A percentile compares a stretch with the other conserved stretches of the same genome.
These are phyloP conservation scores for Mucor irregularis DNA, from an alignment of 371 early-diverging fungal species.

Conservation along the genomic window DNA sequence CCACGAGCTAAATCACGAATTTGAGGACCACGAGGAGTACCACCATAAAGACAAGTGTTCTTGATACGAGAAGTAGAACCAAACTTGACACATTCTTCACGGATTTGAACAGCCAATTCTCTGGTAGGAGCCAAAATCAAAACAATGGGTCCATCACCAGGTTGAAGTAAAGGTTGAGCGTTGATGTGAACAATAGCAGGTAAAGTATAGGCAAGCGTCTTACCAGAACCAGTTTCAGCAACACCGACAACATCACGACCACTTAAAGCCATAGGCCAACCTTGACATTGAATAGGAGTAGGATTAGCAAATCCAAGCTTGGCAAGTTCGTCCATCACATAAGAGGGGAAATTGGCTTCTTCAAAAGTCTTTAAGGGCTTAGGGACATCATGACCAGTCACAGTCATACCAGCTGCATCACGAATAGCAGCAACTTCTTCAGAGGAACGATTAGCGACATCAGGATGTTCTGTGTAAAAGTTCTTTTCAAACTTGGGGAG, in stretches of 20 bases:
- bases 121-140: conserved; percentile 93
- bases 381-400: conserved; percentile 70
- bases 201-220: conserved; percentile 96
- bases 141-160: conserved; percentile 97
- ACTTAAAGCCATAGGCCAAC: conserved; percentile 99
- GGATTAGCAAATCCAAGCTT: conserved; percentile 89
- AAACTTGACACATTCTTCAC: conserved; percentile 91
- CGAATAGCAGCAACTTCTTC: conserved; percentile 70
- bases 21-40: conserved; percentile 95
- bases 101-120: conserved; percentile 94
- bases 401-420: conserved; percentile 70
- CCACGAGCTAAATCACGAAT: conserved; percentile 88
- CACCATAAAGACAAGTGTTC: conserved; percentile 96
- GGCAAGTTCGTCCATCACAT: conserved; percentile 84
- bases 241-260: conserved; percentile 98
- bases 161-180: conserved; percentile 92
- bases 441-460: conserved; percentile 58
- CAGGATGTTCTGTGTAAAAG: conserved; percentile 84
- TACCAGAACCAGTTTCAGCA: conserved; percentile 99
- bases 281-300: conserved; percentile 98
- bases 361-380: conserved; percentile 83
- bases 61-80: conserved; percentile 86
- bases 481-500: conserved; percentile 90
- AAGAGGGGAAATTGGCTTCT: conserved; percentile 83
- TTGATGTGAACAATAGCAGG: conserved; percentile 99